Evolutionary conservation across 2,329 filamentous ascomycete species (phyloP).

Genomic region (Sclerotinia nivalis): DNA sequence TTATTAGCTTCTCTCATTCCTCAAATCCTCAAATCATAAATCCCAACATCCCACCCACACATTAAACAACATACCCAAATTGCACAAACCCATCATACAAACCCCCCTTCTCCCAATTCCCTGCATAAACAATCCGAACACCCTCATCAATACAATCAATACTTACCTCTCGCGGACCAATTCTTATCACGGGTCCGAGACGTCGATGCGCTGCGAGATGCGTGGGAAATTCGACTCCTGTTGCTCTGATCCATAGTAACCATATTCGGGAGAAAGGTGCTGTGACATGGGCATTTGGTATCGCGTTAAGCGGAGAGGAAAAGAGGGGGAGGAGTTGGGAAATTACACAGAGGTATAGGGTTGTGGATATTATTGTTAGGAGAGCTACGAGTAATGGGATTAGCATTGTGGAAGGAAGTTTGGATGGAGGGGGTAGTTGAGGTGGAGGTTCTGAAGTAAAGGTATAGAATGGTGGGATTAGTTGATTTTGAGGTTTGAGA

Average conservation of each 20-base stretch:
- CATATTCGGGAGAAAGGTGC: background rate
- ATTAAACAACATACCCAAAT: conserved; percentile 9
- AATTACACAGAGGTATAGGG: background rate
- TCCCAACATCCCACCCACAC: too few species aligned
- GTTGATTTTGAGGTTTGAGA: too few species aligned
- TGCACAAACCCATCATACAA: conserved; percentile 12
- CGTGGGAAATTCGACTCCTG: background rate
- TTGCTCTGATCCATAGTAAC: background rate
- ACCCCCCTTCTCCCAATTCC: conserved; percentile 3
- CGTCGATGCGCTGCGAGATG: background rate
- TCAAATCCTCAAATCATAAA: background rate
- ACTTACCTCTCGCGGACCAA: conserved; percentile 12
- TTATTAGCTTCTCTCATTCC: background rate
- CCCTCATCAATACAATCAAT: conserved; percentile 16
- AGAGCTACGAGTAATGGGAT: too few species aligned
- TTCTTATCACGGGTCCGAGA: conserved; percentile 16
- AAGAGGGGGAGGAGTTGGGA: background rate
- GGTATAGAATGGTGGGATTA: too few species aligned
- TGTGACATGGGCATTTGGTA: conserved; percentile 7
- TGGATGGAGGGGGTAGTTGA: too few species aligned
- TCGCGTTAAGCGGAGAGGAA: conserved; percentile 1
- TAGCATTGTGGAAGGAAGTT: too few species aligned
- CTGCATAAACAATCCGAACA: conserved; percentile 1
- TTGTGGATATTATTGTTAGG: background rate
- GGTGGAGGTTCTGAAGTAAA: too few species aligned